phyloP scores from a whole-genome alignment of 441 rosid genomes.

The California macrophylla region DNA sequence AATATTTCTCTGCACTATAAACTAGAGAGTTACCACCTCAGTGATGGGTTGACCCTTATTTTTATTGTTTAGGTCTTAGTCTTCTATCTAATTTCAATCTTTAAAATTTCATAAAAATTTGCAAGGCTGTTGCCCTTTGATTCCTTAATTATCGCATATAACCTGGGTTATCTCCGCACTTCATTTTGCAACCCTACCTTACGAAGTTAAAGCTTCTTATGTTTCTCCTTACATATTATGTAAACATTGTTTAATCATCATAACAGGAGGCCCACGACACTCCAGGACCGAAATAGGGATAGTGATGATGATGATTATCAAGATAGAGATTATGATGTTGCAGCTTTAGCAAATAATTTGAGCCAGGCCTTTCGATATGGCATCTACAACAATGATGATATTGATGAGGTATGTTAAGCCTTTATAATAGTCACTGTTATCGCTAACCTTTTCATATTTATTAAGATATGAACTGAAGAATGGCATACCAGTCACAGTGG shows the following conservation, averaged over 20 bases:
- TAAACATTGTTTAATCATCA: slow-evolving; percentile 15
- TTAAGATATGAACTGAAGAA: neutral
- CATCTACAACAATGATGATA: slow-evolving; percentile 64
- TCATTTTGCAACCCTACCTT: neutral
- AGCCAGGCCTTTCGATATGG: slow-evolving; percentile 89
- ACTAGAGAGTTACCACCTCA: neutral
- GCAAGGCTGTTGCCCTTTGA: neutral
- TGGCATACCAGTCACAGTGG: neutral
- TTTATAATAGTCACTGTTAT: neutral
- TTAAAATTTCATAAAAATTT: neutral
- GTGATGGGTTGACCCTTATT: neutral
- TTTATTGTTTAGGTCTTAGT: neutral
- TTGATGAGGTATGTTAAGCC: slow-evolving; percentile 49
- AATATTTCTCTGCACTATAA: neutral
- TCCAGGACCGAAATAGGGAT: slow-evolving; percentile 74
- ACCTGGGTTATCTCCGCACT: neutral
- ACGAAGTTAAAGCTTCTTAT: neutral
- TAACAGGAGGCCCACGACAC: slow-evolving; percentile 82
- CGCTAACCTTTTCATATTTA: too few species aligned
- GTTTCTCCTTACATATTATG: neutral
- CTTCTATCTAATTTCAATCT: neutral
- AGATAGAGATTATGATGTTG: slow-evolving; percentile 92
- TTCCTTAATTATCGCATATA: neutral
- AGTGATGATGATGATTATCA: slow-evolving; percentile 95
- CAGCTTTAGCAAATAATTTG: slow-evolving; percentile 84